phyloP scores from a whole-genome alignment of 345 rosid species.

The Eucalyptus marginata region DNA sequence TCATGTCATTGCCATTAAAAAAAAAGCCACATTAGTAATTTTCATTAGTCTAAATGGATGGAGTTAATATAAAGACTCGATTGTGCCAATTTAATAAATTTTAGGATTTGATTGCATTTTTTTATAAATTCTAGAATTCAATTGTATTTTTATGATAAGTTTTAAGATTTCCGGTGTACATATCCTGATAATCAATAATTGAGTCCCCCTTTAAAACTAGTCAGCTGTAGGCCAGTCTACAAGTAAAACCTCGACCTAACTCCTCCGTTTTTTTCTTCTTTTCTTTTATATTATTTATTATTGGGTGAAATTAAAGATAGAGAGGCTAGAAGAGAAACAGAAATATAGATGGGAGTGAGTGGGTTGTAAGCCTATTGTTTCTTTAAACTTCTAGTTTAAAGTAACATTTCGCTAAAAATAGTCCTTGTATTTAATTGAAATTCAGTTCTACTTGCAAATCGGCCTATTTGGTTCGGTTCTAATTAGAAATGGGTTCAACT shows the following conservation, averaged over 20 bases:
- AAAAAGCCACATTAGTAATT: neutral
- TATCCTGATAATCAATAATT: too few species aligned
- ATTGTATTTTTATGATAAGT: too few species aligned
- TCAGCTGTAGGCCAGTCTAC: neutral
- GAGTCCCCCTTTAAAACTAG: neutral
- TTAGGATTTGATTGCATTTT: fast-evolving
- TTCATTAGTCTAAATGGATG: neutral
- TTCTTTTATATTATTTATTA: neutral
- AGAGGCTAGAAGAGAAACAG: neutral
- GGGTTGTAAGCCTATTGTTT: neutral
- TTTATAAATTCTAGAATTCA: too few species aligned
- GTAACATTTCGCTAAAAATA: neutral
- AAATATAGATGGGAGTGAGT: neutral
- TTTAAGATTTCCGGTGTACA: too few species aligned
- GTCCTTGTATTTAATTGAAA: neutral
- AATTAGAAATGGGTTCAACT: neutral
- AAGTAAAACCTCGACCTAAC: neutral
- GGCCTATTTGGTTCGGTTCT: fast-evolving
- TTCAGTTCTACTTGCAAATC: neutral
- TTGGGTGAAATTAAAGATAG: neutral
- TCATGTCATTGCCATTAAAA: fast-evolving
- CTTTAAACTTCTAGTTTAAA: neutral
- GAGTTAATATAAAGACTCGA: neutral
- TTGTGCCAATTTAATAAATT: neutral
- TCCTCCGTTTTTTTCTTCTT: neutral